These are phyloP conservation scores for Haplographium delicatum DNA, from an alignment of 495 filamentous ascomycete species.

Conservation along the genomic window DNA sequence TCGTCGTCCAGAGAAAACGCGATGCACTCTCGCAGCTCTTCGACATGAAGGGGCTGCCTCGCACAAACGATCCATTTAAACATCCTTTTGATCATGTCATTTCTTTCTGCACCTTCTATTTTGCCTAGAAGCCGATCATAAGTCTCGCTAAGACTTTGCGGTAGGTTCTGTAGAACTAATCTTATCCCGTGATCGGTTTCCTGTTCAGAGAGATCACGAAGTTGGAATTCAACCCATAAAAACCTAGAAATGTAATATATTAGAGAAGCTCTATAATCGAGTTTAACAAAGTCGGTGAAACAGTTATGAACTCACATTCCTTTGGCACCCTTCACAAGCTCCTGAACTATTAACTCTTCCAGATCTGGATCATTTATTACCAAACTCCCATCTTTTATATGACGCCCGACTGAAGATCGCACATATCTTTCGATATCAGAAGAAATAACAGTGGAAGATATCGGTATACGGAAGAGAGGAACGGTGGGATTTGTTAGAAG, in stretches of 20 bases:
- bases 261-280: too few species aligned
- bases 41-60: not conserved
- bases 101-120: slow-evolving; percentile 4
- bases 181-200: slow-evolving; percentile 12
- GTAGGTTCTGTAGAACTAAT: slow-evolving; percentile 8
- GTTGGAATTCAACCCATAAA: slow-evolving; percentile 13
- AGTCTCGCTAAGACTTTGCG: slow-evolving; percentile 6
- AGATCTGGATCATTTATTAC: slow-evolving; percentile 6
- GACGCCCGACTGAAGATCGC: not conserved
- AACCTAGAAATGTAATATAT: not conserved
- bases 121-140: slow-evolving; percentile 7
- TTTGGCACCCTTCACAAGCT: slow-evolving; percentile 5
- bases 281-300: too few species aligned
- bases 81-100: slow-evolving; percentile 8
- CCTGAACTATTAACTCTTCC: not conserved
- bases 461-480: slow-evolving; percentile 24
- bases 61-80: slow-evolving; percentile 12
- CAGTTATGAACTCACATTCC: slow-evolving; percentile 9
- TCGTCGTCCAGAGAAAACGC: slow-evolving; percentile 13
- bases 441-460: not conserved
- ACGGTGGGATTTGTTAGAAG: slow-evolving; percentile 20
- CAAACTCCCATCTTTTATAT: not conserved
- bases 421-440: slow-evolving; percentile 5
- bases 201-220: slow-evolving; percentile 10
- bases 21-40: slow-evolving; percentile 24